Conservation (phyloP, 78 protist genomes). For the Dictyostelium citrinum region DNA sequence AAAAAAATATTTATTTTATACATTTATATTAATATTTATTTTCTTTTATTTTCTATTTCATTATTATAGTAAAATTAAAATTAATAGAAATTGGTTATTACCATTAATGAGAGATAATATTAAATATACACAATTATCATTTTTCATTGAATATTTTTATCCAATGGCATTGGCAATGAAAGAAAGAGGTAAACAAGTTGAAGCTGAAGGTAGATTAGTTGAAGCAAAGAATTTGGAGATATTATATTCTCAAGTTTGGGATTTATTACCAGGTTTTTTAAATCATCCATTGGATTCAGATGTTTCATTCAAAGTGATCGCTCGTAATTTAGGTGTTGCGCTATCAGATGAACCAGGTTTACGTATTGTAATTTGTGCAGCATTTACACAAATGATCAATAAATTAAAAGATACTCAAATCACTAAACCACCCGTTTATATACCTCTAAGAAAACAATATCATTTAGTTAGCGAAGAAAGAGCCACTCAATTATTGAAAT, state of each 20-base stretch:
- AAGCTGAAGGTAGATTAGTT: not conserved
- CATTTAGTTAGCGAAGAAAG: not conserved
- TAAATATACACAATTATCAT: conserved; percentile 22
- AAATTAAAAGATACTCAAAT: not conserved
- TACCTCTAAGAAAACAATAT: conserved; percentile 14
- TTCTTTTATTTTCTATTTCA: not conserved
- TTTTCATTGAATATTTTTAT: conserved; percentile 46
- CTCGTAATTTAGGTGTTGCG: conserved; percentile 16
- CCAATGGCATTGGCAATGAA: conserved; percentile 24
- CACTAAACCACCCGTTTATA: not conserved
- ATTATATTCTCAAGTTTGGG: conserved; percentile 49
- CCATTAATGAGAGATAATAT: conserved; percentile 31
- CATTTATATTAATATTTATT: not conserved
- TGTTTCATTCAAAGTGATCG: conserved; percentile 15
- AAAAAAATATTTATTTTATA: not conserved
- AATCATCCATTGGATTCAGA: conserved; percentile 26
- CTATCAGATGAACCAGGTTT: not conserved
- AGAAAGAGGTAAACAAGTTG: not conserved
- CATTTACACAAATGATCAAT: conserved; percentile 23
- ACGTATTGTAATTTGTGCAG: conserved; percentile 3
- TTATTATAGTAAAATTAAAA: not conserved
- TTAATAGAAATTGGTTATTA: conserved; percentile 42
- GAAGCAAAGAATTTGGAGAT: conserved; percentile 53
- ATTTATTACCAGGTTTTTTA: conserved; percentile 61
- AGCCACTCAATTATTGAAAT: conserved; percentile 19